Evolutionary conservation across 2,329 filamentous ascomycete species (phyloP), one percentile per base, ranked within the genome.

Genomic region (Fusarium transvaalense): DNA sequence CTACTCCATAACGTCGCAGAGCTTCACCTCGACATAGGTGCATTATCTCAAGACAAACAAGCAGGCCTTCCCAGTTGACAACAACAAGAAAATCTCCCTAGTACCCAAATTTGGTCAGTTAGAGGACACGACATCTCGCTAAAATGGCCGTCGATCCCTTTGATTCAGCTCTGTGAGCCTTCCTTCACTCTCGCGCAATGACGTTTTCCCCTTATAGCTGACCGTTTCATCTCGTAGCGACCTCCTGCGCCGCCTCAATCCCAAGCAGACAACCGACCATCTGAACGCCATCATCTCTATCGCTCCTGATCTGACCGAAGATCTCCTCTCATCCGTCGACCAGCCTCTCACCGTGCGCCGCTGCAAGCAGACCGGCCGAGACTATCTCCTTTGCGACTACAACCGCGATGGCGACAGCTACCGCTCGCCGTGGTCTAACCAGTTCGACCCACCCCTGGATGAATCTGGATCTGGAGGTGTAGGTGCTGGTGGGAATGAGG

Each of bases 381-480:
- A 98, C 82, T 99, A 97, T 84, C 89, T 99, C 52, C 92, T 97
- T 76, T 99, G 96, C 86, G 96, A 99, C 87, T 99, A 99, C 87
- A 99, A 99, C 86, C 94, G 96, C 70, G 96, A 99, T 82, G 96
- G 96, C 67, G 95, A 97, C 83, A 97, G 92, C 82, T 97, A 97
- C 87, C 92, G 96, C 67, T 97, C 93, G 71, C 96, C 96, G n/a
- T 99, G 96, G 96, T 96, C 91, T 82, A 98, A 98, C 82, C 92
- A 97, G 81, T 99, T 99, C 80, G 94, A 98, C 78, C 96, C 95
- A 19, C 92, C 94, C 15, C 86, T 97, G 63, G 91, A 92, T 70
- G 86, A 86, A 70, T 86, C 85, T 50, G 87, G 88, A 17, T 77
- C 78, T 1, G 85, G 85, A 27, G 86, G 84, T 29, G 82, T 85